Base-by-base conservation (phyloP, 805 yeast genomes). In the Kodamaea neixiangensis region DNA sequence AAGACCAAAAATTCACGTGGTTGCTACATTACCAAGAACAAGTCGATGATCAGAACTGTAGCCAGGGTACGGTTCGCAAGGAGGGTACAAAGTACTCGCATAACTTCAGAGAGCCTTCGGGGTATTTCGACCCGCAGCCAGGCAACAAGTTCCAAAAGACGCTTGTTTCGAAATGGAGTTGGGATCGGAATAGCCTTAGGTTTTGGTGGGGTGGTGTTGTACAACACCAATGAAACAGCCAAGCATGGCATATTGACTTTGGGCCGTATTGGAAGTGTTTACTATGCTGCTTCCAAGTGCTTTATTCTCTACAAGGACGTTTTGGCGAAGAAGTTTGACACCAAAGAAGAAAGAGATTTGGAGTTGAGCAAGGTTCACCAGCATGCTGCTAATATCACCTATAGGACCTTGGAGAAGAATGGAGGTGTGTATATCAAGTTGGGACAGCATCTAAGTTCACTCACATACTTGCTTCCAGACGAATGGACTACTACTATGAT, bases 401-500 rank as follows among this genome's bases (percentile, higher is more conserved):
- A 89, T 50, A 68, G 72, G 40, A 97, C 97, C 0, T 69, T 94
- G 33, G 91, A 89, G 62, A 75, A 73, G 25, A 94, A 94, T 62
- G 97, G 97, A 14, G 99, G 99, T 1, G 78, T 94, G 6, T 94
- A 86, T 66, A 94, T 94, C 67, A 94, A 94, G 67, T 72, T 94
- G 41, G 99, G 99, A 10, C 99, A 94, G 66, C 99, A 94, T 64
- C 73, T 94, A 10, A 81, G 92, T 38, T 98, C 98, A 0, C 78
- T 94, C 80, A 89, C 97, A 1, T 94, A 94, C 67, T 72, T 94
- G 29, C 72, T 94, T 46, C 99, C 99, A 0, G 74, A 72, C 3
- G 97, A 94, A 68, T 94, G 99, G 99, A 93, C 98, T 1, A 82
- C 83, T 13, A 85, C 98, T 0, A 94, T 94, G 97, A 77, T 86